Percentiles rank a stretch among this genome's conserved stretches.
These are phyloP conservation scores for Blastomyces gilchristii DNA, from an alignment of 2,329 filamentous ascomycete species.

Conservation along the genomic window DNA sequence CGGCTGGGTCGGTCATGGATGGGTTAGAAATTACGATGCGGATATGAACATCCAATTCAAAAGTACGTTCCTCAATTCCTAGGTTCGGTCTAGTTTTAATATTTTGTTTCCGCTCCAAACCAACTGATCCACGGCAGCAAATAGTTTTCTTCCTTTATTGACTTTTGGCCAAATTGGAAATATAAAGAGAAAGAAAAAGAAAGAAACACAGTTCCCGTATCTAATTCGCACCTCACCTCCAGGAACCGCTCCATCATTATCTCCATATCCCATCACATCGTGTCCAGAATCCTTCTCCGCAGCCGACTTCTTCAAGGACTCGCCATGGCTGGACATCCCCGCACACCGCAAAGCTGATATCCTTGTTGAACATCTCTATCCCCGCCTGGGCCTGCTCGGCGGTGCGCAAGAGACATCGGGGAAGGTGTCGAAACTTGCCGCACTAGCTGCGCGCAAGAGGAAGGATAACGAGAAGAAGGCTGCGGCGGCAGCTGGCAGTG, in stretches of 20 bases:
- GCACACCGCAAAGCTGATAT: constrained; percentile 51
- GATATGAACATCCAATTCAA: background rate
- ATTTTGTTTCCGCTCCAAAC: constrained; percentile 2
- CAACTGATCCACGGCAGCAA: constrained; percentile 3
- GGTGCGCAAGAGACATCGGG: constrained; percentile 54
- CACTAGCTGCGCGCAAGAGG: constrained; percentile 74
- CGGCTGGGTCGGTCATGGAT: background rate
- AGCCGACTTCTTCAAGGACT: constrained; percentile 64
- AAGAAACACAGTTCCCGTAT: background rate
- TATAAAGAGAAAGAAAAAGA: background rate
- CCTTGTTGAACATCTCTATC: constrained; percentile 50
- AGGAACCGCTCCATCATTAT: constrained; percentile 18
- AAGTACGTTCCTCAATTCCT: background rate
- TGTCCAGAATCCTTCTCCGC: constrained; percentile 33
- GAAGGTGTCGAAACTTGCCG: constrained; percentile 83
- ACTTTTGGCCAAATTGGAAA: background rate
- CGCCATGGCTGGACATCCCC: constrained; percentile 73
- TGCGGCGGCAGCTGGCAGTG: constrained; percentile 6
- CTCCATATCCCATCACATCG: constrained; percentile 12
- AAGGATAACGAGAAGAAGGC: constrained; percentile 57
- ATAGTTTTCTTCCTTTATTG: background rate
- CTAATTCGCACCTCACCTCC: constrained; percentile 16
- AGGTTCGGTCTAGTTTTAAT: background rate
- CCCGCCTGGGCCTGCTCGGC: constrained; percentile 62
- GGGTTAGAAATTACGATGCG: background rate